Conservation (phyloP, 345 rosid genomes). For the Moricandia arvensis region DNA sequence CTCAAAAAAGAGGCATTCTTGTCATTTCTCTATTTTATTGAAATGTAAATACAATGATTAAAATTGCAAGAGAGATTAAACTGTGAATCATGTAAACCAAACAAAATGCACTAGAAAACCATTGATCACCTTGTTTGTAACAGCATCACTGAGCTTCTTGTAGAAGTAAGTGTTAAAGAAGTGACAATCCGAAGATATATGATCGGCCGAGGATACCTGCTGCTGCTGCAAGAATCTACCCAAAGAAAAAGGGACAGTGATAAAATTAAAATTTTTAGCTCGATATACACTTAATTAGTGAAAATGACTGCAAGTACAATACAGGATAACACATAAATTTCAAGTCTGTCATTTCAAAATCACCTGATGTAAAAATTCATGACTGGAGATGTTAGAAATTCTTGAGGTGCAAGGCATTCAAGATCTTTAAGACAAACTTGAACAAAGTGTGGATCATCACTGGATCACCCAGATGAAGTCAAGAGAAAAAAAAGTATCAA, state of each 20-base stretch:
- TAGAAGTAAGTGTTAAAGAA: conserved; percentile 87
- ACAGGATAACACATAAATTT: background rate
- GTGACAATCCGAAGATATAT: conserved; percentile 52
- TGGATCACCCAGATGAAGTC: conserved; percentile 36
- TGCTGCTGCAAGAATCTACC: conserved; percentile 71
- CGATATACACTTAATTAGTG: background rate
- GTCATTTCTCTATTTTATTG: conserved; percentile 48
- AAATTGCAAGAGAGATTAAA: background rate
- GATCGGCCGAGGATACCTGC: conserved; percentile 44
- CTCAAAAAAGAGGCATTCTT: conserved; percentile 60
- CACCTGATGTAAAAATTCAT: conserved; percentile 89
- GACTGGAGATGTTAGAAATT: conserved; percentile 64
- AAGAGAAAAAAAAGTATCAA: conserved; percentile 1
- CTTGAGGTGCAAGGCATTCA: conserved; percentile 63
- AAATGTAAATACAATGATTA: conserved; percentile 15
- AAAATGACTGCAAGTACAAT: background rate
- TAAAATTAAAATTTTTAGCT: background rate
- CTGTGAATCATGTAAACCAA: background rate
- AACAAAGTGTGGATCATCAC: conserved; percentile 69
- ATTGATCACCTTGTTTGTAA: conserved; percentile 57
- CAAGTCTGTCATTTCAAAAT: conserved; percentile 16
- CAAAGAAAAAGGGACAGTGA: background rate
- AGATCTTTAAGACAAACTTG: conserved; percentile 62
- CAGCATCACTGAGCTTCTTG: conserved; percentile 77
- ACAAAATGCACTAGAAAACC: background rate